A percentile compares a stretch with the other conserved stretches of the same genome.
Evolutionary conservation across 768 basidiomycete genomes (phyloP).

Genomic region (Porpolomopsis calyptriformis): DNA sequence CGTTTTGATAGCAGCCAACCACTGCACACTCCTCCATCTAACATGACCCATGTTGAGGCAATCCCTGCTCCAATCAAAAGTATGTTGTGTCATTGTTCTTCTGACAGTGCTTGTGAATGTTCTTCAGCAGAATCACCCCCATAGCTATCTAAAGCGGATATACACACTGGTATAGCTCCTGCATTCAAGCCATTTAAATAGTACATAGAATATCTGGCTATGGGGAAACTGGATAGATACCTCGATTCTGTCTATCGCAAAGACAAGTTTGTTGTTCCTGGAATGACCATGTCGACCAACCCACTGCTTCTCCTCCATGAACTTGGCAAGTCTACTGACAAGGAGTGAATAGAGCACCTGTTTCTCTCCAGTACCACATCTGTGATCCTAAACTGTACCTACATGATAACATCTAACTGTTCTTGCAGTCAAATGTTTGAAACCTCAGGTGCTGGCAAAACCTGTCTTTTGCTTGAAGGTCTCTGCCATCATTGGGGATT

Average conservation of each 20-base stretch:
- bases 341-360: conserved; percentile 3
- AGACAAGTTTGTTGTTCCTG: background rate
- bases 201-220: conserved; percentile 7
- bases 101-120: background rate
- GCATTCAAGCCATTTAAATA: conserved; percentile 7
- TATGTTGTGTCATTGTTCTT: background rate
- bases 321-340: conserved; percentile 4
- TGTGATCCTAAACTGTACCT: conserved; percentile 3
- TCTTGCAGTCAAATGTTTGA: conserved; percentile 7
- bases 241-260: conserved; percentile 4
- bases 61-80: background rate
- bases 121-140: conserved; percentile 8
- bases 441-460: conserved; percentile 8
- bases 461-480: conserved; percentile 5
- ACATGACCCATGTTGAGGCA: background rate
- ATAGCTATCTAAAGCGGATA: background rate
- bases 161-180: background rate
- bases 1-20: background rate
- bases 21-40: background rate
- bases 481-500: conserved; percentile 8
- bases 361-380: conserved; percentile 7
- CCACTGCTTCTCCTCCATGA: conserved; percentile 8
- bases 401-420: conserved; percentile 3
- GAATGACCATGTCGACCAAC: conserved; percentile 2
- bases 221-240: conserved; percentile 2